Percentiles rank a stretch among this genome's conserved stretches.
These are phyloP conservation scores for Atkinsonella hypoxylon DNA, from an alignment of 2,329 filamentous ascomycete genomes.

Conservation along the genomic window DNA sequence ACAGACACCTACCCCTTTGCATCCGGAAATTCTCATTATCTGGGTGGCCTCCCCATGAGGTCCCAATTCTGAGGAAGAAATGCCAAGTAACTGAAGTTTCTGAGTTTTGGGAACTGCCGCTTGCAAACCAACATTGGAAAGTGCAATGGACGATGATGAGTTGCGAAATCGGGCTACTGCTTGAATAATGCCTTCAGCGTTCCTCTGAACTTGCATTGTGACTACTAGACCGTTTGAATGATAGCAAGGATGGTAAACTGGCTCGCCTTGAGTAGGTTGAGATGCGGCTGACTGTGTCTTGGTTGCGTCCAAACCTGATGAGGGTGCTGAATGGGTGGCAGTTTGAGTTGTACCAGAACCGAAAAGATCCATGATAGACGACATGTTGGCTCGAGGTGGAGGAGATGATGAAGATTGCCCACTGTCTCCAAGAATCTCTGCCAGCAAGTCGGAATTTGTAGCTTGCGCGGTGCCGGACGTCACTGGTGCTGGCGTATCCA, in stretches of 20 bases:
- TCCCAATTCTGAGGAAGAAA: conserved; percentile 67
- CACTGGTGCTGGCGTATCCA: conserved; percentile 56
- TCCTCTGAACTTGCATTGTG: conserved; percentile 74
- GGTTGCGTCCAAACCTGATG: conserved; percentile 38
- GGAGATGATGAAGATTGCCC: conserved; percentile 32
- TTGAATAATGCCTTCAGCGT: conserved; percentile 66
- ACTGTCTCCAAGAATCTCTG: conserved; percentile 80
- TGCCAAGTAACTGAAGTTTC: conserved; percentile 82
- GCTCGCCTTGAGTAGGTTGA: conserved; percentile 28
- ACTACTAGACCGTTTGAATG: conserved; percentile 75
- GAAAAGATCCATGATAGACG: conserved; percentile 89
- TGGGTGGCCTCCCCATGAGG: conserved; percentile 78
- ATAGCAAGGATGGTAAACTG: conserved; percentile 63
- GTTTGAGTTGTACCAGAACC: conserved; percentile 30
- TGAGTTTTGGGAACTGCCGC: conserved; percentile 95
- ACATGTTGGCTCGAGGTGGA: conserved; percentile 43
- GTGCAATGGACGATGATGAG: conserved; percentile 46
- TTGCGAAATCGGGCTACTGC: conserved; percentile 79
- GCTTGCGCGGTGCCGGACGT: conserved; percentile 38
- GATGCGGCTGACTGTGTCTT: conserved; percentile 34
- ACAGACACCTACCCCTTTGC: conserved; percentile 67
- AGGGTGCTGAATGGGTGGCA: conserved; percentile 22
- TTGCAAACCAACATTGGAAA: conserved; percentile 74
- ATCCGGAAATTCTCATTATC: conserved; percentile 74
- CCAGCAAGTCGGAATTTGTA: conserved; percentile 77